A percentile compares a stretch with the other conserved stretches of the same genome.
Evolutionary conservation across 306 rosid species (phyloP).

Genomic region (Rosa rugosa): DNA sequence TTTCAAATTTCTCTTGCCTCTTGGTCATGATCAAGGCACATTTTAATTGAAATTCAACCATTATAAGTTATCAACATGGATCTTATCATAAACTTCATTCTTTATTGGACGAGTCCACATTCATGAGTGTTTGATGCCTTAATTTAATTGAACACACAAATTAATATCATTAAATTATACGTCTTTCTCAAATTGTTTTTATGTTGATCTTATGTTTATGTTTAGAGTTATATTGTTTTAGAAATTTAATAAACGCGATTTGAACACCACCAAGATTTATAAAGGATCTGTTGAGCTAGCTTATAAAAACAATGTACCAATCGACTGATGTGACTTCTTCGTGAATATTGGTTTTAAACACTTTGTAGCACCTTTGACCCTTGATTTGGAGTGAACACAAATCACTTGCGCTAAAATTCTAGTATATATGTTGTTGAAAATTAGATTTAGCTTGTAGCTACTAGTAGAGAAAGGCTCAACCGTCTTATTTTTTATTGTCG

Average conservation of each 20-base stretch:
- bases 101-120: background rate
- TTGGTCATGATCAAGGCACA: background rate
- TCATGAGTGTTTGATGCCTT: background rate
- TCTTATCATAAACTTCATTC: background rate
- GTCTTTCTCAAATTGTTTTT: background rate
- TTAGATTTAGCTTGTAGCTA: no score
- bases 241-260: background rate
- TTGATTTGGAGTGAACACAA: background rate
- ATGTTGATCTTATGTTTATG: background rate
- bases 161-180: background rate
- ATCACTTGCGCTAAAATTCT: background rate
- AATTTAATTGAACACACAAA: background rate
- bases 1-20: background rate
- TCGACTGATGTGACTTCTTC: background rate
- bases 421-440: background rate
- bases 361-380: background rate
- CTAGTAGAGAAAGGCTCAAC: no score
- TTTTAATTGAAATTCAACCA: background rate
- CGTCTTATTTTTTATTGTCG: no score
- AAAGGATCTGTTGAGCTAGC: background rate
- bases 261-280: background rate
- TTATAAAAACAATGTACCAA: background rate
- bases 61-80: background rate
- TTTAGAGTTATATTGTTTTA: no score
- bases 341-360: background rate